A percentile compares a stretch with the other conserved stretches of the same genome.
Conservation (phyloP, 1,139 yeast species). For the Geotrichum aggregatum region DNA sequence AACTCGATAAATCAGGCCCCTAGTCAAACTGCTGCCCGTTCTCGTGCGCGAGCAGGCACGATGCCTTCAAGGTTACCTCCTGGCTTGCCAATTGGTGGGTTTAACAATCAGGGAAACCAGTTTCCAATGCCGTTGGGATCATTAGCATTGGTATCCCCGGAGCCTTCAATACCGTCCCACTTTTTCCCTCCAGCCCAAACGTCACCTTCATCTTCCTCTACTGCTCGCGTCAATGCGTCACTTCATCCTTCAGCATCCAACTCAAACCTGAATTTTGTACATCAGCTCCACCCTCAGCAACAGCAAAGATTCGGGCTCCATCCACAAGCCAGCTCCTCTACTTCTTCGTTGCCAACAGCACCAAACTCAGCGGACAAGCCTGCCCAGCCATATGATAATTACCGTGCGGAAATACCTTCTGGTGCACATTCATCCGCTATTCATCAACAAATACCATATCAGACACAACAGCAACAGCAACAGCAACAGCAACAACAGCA, state of each 20-base stretch:
- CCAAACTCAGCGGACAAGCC: constrained; percentile 10
- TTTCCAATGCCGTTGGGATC: constrained; percentile 31
- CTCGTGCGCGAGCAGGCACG: constrained; percentile 46
- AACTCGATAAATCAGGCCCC: constrained; percentile 14
- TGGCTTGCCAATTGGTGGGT: constrained; percentile 23
- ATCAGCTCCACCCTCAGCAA: constrained; percentile 18
- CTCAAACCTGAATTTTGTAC: constrained; percentile 11
- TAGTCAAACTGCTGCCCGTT: constrained; percentile 23
- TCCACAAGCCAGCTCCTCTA: constrained; percentile 21
- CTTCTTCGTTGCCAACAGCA: constrained; percentile 20
- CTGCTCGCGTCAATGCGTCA: constrained; percentile 16
- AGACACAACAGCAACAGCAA: too few relatives aligned
- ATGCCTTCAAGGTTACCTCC: constrained; percentile 43
- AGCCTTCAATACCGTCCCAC: constrained; percentile 23
- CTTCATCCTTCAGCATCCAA: constrained; percentile 17
- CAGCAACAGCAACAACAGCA: too few relatives aligned
- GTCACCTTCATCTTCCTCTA: constrained; percentile 20
- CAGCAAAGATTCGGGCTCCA: constrained; percentile 19
- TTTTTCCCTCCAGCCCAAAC: constrained; percentile 16
- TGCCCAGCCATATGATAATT: constrained; percentile 11
- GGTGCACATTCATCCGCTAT: constrained; percentile 18
- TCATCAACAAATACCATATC: constrained; percentile 9
- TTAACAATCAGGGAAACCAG: constrained; percentile 7
- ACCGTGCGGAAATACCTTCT: constrained; percentile 21
- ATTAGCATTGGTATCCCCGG: constrained; percentile 36